Conservation (phyloP, 257 asterid genomes). For the Salvia hispanica region DNA sequence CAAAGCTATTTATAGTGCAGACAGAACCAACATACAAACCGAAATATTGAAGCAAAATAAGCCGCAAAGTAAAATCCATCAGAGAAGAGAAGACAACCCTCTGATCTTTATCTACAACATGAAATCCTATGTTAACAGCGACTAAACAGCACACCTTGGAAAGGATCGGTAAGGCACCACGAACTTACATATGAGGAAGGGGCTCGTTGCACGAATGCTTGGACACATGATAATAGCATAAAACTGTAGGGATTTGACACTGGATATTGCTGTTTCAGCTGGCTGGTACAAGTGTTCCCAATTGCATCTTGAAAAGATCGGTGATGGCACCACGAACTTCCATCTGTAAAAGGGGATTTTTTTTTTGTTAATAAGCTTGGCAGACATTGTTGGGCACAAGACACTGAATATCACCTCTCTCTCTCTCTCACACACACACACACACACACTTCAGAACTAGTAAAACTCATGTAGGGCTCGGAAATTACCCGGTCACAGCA, state of each 20-base stretch:
- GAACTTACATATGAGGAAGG: not conserved
- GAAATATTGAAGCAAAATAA: conserved; percentile 22
- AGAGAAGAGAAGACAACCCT: conserved; percentile 2
- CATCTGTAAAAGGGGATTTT: conserved; percentile 54
- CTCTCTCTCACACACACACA: too few species aligned
- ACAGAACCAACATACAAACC: conserved; percentile 3
- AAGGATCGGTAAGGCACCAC: not conserved
- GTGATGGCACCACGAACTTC: conserved; percentile 91
- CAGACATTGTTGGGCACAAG: not conserved
- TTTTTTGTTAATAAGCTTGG: not conserved
- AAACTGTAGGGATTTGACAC: not conserved
- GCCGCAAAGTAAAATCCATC: conserved; percentile 12
- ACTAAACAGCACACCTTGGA: not conserved
- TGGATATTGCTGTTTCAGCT: not conserved
- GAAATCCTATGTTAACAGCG: conserved; percentile 44
- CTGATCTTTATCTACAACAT: conserved; percentile 17
- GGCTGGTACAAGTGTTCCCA: conserved; percentile 56
- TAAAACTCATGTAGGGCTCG: not conserved
- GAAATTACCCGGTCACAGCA: conserved; percentile 93
- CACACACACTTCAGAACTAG: too few species aligned
- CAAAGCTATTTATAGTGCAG: conserved; percentile 11
- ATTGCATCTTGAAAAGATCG: conserved; percentile 74
- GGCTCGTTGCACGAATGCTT: not conserved
- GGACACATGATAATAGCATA: not conserved
- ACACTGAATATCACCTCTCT: not conserved